phyloP scores from a whole-genome alignment of 148 eudicot genomes.

The Rhododendron williamsianum region DNA sequence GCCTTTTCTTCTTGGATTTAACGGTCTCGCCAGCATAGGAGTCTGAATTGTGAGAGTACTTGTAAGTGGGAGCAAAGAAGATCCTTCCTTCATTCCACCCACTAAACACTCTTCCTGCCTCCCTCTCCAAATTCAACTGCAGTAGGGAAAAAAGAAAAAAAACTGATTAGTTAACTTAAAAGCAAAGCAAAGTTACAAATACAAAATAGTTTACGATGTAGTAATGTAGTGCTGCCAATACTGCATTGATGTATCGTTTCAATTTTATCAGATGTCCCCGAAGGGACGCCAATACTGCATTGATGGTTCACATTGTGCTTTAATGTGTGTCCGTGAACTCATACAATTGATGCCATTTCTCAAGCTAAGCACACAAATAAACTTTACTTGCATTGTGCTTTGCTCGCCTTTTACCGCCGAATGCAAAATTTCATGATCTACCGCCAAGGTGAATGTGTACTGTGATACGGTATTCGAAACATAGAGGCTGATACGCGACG shows the following conservation, averaged over 20 bases:
- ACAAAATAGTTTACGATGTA: background rate
- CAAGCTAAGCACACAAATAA: no score
- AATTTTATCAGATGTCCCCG: no score
- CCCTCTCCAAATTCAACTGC: slow-evolving; percentile 52
- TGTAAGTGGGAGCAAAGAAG: slow-evolving; percentile 73
- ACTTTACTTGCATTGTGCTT: no score
- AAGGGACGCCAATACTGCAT: background rate
- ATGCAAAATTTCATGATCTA: no score
- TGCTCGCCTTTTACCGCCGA: no score
- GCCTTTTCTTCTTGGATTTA: slow-evolving; percentile 72
- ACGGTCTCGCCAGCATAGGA: slow-evolving; percentile 60
- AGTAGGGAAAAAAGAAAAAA: background rate
- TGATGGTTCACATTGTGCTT: background rate
- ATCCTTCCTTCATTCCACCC: slow-evolving; percentile 71
- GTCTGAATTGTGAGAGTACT: slow-evolving; percentile 77
- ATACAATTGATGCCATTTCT: no score
- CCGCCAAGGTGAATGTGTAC: no score
- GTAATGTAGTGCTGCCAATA: background rate
- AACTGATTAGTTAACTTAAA: no score
- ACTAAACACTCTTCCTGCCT: slow-evolving; percentile 54
- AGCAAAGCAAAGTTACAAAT: no score
- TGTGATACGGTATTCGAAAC: no score
- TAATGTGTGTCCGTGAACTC: no score
- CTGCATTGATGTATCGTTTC: background rate
- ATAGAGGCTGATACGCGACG: background rate